Base-by-base conservation (phyloP, 2,329 filamentous ascomycete genomes). In the Hypomyces perniciosus region DNA sequence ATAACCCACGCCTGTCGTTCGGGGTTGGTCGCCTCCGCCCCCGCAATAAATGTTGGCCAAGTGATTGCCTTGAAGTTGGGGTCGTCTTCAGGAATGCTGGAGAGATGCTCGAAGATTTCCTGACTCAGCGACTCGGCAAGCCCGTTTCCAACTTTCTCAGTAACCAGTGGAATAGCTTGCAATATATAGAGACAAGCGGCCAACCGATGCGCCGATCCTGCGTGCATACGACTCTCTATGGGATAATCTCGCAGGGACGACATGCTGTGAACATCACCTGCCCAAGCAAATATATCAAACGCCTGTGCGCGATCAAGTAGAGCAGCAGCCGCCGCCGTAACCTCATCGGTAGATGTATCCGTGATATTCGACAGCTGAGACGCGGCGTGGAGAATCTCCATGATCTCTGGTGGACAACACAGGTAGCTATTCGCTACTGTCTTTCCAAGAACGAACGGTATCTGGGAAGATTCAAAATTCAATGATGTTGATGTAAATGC, bases 41-140 rank as follows among this genome's bases (percentile, higher is more conserved):
- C 79, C 5, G 74, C 76, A 5, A 82, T 69, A 48, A 83, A 82
- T 0, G 78, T 73, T 0, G 78, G 76, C 78, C 77, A 82, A 1
- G 74, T 72, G 4, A 77, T 79, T 0, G 75, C 77, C 56, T 81
- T 82, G 65, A 80, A 74, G 20, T 80, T 72, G 1, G 70, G 68
- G 42, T 81, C 76, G 2, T 73, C 67, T 7, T 73, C 68, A 1
- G 72, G 71, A 2, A 83, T 72, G 37, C 64, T 65, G 0, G 71
- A 70, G 4, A 81, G 64, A 28, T 78, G 72, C 3, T 69, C 51
- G 6, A 78, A 68, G 1, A 79, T 67, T 27, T 78, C 74, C 2
- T 67, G 55, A 10, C 72, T 72, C 3, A 81, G 62, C 1, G 58
- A 51, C 4, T 66, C 63, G 9, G 33, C 44, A 26, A 54, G 8